These are phyloP conservation scores for Blastobotrys chiropterorum DNA, from an alignment of 805 yeast genomes.

Conservation along the genomic window DNA sequence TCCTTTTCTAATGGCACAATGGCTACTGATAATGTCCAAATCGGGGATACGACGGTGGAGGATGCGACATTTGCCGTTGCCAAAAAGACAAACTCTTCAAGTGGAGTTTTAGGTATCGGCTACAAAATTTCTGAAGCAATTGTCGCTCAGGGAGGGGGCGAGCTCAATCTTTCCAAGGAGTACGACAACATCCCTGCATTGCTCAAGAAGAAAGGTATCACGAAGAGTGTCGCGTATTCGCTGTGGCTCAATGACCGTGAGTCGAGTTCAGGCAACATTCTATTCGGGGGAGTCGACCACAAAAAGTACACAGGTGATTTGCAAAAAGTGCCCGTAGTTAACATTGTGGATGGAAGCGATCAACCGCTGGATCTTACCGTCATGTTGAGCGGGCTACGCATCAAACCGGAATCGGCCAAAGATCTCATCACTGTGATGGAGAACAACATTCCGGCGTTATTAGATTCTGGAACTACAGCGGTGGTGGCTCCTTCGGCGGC, in stretches of 20 bases:
- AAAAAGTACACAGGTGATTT: slow-evolving; percentile 39
- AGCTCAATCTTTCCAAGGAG: slow-evolving; percentile 5
- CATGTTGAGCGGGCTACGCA: slow-evolving; percentile 6
- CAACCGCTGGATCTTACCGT: slow-evolving; percentile 16
- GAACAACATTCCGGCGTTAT: slow-evolving; percentile 13
- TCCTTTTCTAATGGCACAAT: not conserved
- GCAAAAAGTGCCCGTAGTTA: slow-evolving; percentile 20
- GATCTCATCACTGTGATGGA: slow-evolving; percentile 3
- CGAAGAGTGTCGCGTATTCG: slow-evolving; percentile 39
- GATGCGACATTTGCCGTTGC: slow-evolving; percentile 51
- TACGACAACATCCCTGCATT: slow-evolving; percentile 64
- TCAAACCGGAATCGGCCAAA: slow-evolving; percentile 2
- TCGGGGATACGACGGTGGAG: slow-evolving; percentile 33
- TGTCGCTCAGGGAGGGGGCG: not conserved
- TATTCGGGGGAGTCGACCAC: slow-evolving; percentile 51
- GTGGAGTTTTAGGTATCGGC: slow-evolving; percentile 33
- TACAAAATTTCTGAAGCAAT: slow-evolving; percentile 28
- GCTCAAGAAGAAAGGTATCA: slow-evolving; percentile 43
- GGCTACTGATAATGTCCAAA: slow-evolving; percentile 3
- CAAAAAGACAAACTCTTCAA: slow-evolving; percentile 1
- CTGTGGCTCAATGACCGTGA: slow-evolving; percentile 36
- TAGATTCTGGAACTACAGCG: slow-evolving; percentile 24
- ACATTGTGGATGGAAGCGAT: slow-evolving; percentile 7
- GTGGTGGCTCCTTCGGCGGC: slow-evolving; percentile 23
- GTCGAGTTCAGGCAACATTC: slow-evolving; percentile 33